A percentile compares a stretch with the other conserved stretches of the same genome.
phyloP scores from a whole-genome alignment of 352 stramenopile genomes.

The Globisporangium apiculatum region DNA sequence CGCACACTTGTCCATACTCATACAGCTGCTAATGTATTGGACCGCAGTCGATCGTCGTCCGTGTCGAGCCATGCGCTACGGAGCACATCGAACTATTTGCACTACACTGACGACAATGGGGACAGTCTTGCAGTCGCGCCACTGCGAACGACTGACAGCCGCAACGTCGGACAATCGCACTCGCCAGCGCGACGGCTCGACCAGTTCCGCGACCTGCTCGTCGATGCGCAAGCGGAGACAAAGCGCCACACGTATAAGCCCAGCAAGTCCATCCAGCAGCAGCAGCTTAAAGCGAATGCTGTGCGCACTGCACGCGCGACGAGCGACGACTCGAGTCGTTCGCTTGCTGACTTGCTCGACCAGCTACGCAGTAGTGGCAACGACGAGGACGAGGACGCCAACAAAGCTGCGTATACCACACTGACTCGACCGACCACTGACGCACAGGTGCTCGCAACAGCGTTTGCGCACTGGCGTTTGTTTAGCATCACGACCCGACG shows the following conservation, averaged over 20 bases:
- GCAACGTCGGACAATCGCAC: not conserved
- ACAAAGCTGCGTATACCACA: too few species aligned
- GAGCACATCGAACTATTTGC: not conserved
- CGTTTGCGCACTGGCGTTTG: not conserved
- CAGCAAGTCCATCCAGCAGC: not conserved
- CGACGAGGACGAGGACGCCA: too few species aligned
- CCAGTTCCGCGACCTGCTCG: slow-evolving; percentile 42
- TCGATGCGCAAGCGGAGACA: too few species aligned
- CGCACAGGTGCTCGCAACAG: too few species aligned
- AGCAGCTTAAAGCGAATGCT: slow-evolving; percentile 7
- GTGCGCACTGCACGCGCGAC: slow-evolving; percentile 3
- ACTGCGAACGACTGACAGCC: too few species aligned
- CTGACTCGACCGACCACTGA: too few species aligned
- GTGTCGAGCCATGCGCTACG: not conserved
- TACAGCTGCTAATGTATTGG: not conserved
- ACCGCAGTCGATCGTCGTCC: not conserved
- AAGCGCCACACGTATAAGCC: too few species aligned
- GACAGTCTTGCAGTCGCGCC: too few species aligned
- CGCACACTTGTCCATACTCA: not conserved
- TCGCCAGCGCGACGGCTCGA: slow-evolving; percentile 11
- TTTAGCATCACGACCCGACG: not conserved
- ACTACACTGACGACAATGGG: too few species aligned
- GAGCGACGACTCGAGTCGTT: not conserved
- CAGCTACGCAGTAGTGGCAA: not conserved
- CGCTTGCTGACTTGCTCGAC: too few species aligned